Conservation (phyloP, 345 rosid species). For the Populus euphratica region DNA sequence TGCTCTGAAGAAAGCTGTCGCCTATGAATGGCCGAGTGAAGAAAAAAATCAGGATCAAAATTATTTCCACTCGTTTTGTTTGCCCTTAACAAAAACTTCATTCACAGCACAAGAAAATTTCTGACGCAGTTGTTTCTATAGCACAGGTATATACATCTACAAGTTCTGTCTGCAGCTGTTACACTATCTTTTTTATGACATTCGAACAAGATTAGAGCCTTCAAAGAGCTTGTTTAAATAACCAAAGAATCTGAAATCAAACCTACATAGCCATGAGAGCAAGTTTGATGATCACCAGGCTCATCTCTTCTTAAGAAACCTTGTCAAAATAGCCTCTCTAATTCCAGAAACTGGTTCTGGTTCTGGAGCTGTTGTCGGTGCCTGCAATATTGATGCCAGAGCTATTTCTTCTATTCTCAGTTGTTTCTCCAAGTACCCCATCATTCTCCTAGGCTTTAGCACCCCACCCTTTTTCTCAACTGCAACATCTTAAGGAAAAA, state of each 20-base stretch:
- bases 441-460: conserved; percentile 47
- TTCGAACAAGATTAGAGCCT: not conserved
- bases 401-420: not conserved
- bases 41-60: not conserved
- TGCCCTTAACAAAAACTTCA: not conserved
- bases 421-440: conserved; percentile 31
- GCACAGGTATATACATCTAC: not conserved
- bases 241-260: not conserved
- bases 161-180: not conserved
- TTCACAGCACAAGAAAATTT: conserved; percentile 1
- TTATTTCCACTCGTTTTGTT: not conserved
- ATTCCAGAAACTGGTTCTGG: conserved; percentile 4
- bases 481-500: conserved; percentile 12
- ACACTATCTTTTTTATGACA: not conserved
- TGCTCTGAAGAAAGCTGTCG: not conserved
- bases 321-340: conserved; percentile 13
- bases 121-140: not conserved
- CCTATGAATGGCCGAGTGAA: not conserved
- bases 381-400: conserved; percentile 15
- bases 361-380: conserved; percentile 21
- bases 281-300: not conserved
- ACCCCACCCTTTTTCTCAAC: conserved; percentile 17
- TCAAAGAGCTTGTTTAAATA: not conserved
- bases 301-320: not conserved
- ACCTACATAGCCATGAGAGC: not conserved